Percentiles rank a stretch among this genome's conserved stretches.
Conservation (phyloP, 768 basidiomycete species). For the Phylloporus scabripes region DNA sequence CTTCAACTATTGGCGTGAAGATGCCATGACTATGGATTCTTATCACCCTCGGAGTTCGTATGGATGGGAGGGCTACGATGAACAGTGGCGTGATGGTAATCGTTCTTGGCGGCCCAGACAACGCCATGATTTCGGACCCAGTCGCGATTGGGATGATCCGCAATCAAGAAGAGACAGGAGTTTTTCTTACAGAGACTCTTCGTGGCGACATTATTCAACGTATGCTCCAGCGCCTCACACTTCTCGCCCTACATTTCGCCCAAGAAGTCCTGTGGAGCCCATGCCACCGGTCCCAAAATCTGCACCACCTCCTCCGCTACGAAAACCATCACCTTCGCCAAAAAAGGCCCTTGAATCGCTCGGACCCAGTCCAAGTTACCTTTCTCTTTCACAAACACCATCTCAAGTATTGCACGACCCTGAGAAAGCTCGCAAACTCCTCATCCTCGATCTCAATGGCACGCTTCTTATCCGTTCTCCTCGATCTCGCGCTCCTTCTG, state of each 20-base stretch:
- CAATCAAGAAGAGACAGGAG: constrained; percentile 6
- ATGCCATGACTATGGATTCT: neutral
- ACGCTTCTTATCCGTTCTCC: constrained; percentile 58
- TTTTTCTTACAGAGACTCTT: neutral
- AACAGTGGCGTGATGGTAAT: constrained; percentile 10
- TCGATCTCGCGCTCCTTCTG: constrained; percentile 15
- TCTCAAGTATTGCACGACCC: constrained; percentile 28
- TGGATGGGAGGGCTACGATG: constrained; percentile 3
- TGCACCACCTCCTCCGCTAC: neutral
- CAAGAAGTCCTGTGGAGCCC: constrained; percentile 6
- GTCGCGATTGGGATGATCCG: constrained; percentile 4
- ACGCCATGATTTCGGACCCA: constrained; percentile 2
- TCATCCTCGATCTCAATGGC: constrained; percentile 66
- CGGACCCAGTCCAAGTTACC: constrained; percentile 34
- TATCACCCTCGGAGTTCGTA: constrained; percentile 6
- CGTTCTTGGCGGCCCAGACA: constrained; percentile 9
- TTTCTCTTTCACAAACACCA: constrained; percentile 27
- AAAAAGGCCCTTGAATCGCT: neutral
- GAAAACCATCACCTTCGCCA: constrained; percentile 2
- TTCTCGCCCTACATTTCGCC: constrained; percentile 5
- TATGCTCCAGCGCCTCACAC: constrained; percentile 6
- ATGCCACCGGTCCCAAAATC: neutral
- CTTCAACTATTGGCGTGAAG: constrained; percentile 26
- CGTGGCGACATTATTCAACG: constrained; percentile 9
- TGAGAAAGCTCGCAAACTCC: constrained; percentile 47